Evolutionary conservation across 1,139 yeast genomes (phyloP).

Genomic region (Kurtzmaniella quercitrusa): DNA sequence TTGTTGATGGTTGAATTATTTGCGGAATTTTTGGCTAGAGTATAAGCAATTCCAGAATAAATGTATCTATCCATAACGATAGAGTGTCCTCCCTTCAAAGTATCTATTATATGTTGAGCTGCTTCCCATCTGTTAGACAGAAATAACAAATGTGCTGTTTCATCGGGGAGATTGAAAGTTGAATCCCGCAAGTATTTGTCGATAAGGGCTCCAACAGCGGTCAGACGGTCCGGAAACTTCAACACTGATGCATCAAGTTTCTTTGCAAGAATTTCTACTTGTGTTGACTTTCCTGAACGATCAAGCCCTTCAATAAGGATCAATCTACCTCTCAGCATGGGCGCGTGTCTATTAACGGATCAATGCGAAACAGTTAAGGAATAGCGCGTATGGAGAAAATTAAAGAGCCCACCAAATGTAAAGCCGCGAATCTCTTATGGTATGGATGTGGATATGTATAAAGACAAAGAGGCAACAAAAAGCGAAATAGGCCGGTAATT

Average conservation of each 20-base stretch:
- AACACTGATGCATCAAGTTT: constrained; percentile 46
- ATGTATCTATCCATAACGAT: constrained; percentile 83
- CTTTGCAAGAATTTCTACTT: constrained; percentile 49
- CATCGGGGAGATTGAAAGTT: constrained; percentile 52
- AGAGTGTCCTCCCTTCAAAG: constrained; percentile 49
- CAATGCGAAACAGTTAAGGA: not conserved
- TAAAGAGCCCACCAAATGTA: too few relatives aligned
- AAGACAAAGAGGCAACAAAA: too few relatives aligned
- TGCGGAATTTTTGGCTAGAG: constrained; percentile 61
- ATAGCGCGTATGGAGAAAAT: not conserved
- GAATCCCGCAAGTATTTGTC: constrained; percentile 63
- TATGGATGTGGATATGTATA: too few relatives aligned
- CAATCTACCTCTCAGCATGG: constrained; percentile 57
- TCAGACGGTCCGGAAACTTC: constrained; percentile 85
- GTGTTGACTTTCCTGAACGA: constrained; percentile 93
- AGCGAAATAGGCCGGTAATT: too few relatives aligned
- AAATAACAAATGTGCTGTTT: constrained; percentile 82
- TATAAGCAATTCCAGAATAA: constrained; percentile 90
- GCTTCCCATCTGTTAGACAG: constrained; percentile 96
- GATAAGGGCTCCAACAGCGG: constrained; percentile 76
- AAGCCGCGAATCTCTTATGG: too few relatives aligned
- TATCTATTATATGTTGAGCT: constrained; percentile 40
- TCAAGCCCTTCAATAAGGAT: constrained; percentile 91
- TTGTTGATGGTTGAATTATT: constrained; percentile 42
- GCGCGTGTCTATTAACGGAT: not conserved